phyloP scores from a whole-genome alignment of 78 protist genomes.

The Bodo saltans region DNA sequence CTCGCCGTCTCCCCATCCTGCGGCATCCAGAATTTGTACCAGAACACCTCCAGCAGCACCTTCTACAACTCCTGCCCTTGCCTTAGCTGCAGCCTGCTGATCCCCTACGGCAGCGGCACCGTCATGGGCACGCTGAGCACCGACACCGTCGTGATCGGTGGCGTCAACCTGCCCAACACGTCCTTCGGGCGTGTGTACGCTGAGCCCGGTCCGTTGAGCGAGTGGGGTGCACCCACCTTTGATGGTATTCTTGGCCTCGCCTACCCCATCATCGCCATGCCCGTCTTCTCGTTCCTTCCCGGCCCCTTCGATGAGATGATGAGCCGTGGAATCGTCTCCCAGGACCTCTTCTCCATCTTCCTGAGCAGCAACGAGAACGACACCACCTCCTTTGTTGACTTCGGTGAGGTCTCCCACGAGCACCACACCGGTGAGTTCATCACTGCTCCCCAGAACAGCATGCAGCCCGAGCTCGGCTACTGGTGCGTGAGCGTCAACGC shows the following conservation, averaged over 20 bases:
- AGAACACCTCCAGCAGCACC: slow-evolving; percentile 75
- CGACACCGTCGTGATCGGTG: slow-evolving; percentile 75
- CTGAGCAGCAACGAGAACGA: slow-evolving; percentile 47
- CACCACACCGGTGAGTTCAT: slow-evolving; percentile 61
- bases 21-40: slow-evolving; percentile 56
- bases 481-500: slow-evolving; percentile 57
- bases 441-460: slow-evolving; percentile 67
- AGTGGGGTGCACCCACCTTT: not conserved
- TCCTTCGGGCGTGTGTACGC: slow-evolving; percentile 84
- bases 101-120: slow-evolving; percentile 89
- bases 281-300: slow-evolving; percentile 70
- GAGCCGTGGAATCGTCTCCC: slow-evolving; percentile 54
- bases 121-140: slow-evolving; percentile 72
- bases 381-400: slow-evolving; percentile 61
- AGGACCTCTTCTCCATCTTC: slow-evolving; percentile 78
- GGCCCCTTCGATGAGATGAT: too few relatives aligned
- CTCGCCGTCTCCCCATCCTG: slow-evolving; percentile 72
- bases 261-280: slow-evolving; percentile 80
- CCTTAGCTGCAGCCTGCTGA: too few relatives aligned
- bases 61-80: too few relatives aligned
- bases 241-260: slow-evolving; percentile 87
- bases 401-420: slow-evolving; percentile 78
- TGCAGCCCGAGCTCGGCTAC: slow-evolving; percentile 62
- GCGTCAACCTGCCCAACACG: slow-evolving; percentile 44
- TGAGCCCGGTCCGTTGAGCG: slow-evolving; percentile 71